Percentiles rank a stretch among this genome's conserved stretches.
phyloP scores from a whole-genome alignment of 306 rosid species.

The Prunus persica region Prunus_persica_NCBIv2 NC_034014.1:18389001-18389500 shows the following conservation, averaged over 20 bases:
- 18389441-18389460: slow-evolving; percentile 63
- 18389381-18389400: background rate
- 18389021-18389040: slow-evolving; percentile 48
- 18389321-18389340: slow-evolving; percentile 48
- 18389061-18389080: slow-evolving; percentile 63
- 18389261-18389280: slow-evolving; percentile 62
- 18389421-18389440: slow-evolving; percentile 45
- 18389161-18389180: slow-evolving; percentile 67
- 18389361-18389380: background rate
- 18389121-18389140: slow-evolving; percentile 92
- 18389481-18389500: slow-evolving; percentile 80
- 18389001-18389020: background rate
- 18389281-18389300: slow-evolving; percentile 50
- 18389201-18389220: slow-evolving; percentile 20
- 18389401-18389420: slow-evolving; percentile 7
- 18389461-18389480: slow-evolving; percentile 60
- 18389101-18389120: slow-evolving; percentile 75
- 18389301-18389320: slow-evolving; percentile 88
- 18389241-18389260: slow-evolving; percentile 52
- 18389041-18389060: slow-evolving; percentile 75
- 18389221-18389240: slow-evolving; percentile 31
- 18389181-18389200: slow-evolving; percentile 8
- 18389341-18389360: background rate
- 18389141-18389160: slow-evolving; percentile 64
- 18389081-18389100: slow-evolving; percentile 61